Percentiles rank a stretch among this genome's conserved stretches.
phyloP scores from a whole-genome alignment of 2,329 filamentous ascomycete genomes.

The Corniculantispora saksenae region DNA sequence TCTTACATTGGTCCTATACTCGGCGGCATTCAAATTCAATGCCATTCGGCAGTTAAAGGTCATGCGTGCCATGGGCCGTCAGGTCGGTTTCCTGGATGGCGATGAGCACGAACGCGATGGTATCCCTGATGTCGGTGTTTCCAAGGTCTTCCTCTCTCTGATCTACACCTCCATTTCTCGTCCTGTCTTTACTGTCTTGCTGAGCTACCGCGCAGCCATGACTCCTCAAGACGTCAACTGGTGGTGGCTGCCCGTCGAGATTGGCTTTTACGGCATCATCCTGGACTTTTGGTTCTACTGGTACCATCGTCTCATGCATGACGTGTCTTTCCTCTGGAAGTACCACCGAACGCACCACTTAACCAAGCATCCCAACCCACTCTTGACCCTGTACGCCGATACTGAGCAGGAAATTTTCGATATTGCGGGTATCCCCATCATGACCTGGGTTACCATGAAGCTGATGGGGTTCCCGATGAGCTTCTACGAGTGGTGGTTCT shows the following conservation, averaged over 20 bases:
- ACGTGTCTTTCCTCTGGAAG: slow-evolving; percentile 39
- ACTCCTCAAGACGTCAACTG: slow-evolving; percentile 31
- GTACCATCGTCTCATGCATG: slow-evolving; percentile 45
- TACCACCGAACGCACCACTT: slow-evolving; percentile 45
- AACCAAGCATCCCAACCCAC: slow-evolving; percentile 39
- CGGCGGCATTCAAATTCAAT: slow-evolving; percentile 37
- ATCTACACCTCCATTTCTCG: slow-evolving; percentile 34
- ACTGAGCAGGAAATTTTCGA: slow-evolving; percentile 32
- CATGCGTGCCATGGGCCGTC: slow-evolving; percentile 38
- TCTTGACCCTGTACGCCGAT: slow-evolving; percentile 35
- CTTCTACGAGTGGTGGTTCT: slow-evolving; percentile 45
- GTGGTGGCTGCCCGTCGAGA: slow-evolving; percentile 37
- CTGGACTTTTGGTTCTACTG: slow-evolving; percentile 42
- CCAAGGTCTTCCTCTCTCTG: slow-evolving; percentile 34
- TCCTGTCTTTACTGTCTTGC: slow-evolving; percentile 33
- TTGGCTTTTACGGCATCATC: slow-evolving; percentile 40
- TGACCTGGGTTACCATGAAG: slow-evolving; percentile 30
- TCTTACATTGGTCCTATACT: slow-evolving; percentile 37
- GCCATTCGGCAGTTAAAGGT: slow-evolving; percentile 39
- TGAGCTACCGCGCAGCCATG: slow-evolving; percentile 32
- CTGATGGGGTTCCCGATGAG: slow-evolving; percentile 40
- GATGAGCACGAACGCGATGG: slow-evolving; percentile 43
- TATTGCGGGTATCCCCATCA: slow-evolving; percentile 31
- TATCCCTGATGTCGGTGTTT: slow-evolving; percentile 39
- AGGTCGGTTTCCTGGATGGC: slow-evolving; percentile 42